These are phyloP conservation scores for Astraeus odoratus DNA, from an alignment of 768 basidiomycete genomes.

Conservation along the genomic window DNA sequence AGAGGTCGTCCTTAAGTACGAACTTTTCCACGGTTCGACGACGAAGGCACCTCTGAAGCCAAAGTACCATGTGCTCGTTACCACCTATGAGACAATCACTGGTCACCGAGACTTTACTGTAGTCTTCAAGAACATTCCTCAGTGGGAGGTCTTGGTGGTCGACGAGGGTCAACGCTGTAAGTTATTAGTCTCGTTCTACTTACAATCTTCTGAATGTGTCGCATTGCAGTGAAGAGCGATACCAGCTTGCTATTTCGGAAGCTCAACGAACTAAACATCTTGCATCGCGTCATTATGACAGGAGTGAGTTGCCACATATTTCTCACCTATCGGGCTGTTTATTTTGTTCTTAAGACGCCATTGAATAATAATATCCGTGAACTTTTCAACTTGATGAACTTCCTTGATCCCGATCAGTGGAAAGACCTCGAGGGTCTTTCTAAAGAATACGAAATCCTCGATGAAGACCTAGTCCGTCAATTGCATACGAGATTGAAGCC, in stretches of 20 bases:
- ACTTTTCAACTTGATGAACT: conserved; percentile 95
- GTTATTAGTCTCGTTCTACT: conserved; percentile 22
- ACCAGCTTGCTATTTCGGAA: conserved; percentile 72
- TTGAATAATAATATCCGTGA: conserved; percentile 97
- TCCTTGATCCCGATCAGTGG: conserved; percentile 79
- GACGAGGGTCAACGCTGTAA: conserved; percentile 90
- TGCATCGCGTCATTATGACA: conserved; percentile 85
- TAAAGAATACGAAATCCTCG: conserved; percentile 68
- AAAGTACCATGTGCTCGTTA: conserved; percentile 85
- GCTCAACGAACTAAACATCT: conserved; percentile 68
- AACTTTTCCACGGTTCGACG: conserved; percentile 57
- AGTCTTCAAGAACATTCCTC: conserved; percentile 74
- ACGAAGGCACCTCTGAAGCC: conserved; percentile 39
- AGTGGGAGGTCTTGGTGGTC: conserved; percentile 92
- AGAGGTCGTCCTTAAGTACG: conserved; percentile 74
- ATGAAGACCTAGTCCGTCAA: conserved; percentile 72
- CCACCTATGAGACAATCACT: conserved; percentile 85
- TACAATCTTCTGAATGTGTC: conserved; percentile 7
- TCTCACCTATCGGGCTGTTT: neutral
- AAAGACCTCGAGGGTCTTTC: conserved; percentile 66
- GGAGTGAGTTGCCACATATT: conserved; percentile 44
- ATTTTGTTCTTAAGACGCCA: conserved; percentile 55
- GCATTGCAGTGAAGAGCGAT: conserved; percentile 71
- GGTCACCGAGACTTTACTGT: conserved; percentile 58
- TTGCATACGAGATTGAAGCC: conserved; percentile 76